Evolutionary conservation across 768 basidiomycete genomes (phyloP).

Genomic region (Leccinum boreale): DNA sequence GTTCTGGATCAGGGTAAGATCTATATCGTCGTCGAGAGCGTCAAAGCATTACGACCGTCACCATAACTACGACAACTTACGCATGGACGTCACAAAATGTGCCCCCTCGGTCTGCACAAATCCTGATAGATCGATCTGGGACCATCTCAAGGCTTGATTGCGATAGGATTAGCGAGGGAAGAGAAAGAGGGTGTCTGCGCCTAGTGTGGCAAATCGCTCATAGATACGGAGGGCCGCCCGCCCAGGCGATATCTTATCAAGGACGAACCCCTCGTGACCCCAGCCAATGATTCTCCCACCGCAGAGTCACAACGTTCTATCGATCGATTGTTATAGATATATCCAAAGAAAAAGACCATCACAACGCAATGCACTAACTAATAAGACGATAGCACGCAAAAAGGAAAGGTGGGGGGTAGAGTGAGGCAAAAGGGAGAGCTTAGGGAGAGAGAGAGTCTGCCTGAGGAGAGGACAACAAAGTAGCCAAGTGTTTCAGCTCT

Average conservation of each 20-base stretch:
- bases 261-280: constrained; percentile 2
- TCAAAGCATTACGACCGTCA: neutral
- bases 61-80: constrained; percentile 35
- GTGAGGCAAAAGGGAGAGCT: neutral
- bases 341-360: constrained; percentile 10
- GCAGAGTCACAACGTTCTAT: neutral
- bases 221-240: neutral
- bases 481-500: constrained; percentile 1
- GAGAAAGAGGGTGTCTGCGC: neutral
- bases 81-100: constrained; percentile 92
- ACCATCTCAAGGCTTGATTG: constrained; percentile 26
- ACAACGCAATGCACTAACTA: constrained; percentile 18
- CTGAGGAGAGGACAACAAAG: constrained; percentile 25
- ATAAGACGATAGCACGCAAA: constrained; percentile 1
- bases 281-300: neutral
- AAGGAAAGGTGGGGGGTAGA: neutral
- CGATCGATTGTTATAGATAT: neutral
- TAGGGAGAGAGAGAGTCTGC: constrained; percentile 1
- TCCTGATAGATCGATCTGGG: constrained; percentile 75
- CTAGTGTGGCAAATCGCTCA: neutral
- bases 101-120: constrained; percentile 87
- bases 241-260: constrained; percentile 1
- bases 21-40: constrained; percentile 31
- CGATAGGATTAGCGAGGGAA: neutral
- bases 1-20: constrained; percentile 72